Conservation (phyloP, 2,329 filamentous ascomycete species). For the Blastomyces silverae region DNA sequence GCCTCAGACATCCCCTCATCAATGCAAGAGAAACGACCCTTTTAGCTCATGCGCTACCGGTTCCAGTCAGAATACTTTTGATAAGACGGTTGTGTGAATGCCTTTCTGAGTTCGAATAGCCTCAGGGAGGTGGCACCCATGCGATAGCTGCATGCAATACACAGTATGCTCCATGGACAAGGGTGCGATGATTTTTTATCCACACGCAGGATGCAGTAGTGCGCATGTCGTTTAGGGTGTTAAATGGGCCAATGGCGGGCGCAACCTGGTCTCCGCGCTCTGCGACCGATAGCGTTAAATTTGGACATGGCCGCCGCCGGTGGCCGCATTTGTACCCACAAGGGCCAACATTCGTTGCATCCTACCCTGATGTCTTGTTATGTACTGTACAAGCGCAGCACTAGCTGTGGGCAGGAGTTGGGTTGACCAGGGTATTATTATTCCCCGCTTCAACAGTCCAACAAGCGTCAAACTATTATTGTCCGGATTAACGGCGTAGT, state of each 20-base stretch:
- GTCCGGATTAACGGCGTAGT: too few relatives aligned
- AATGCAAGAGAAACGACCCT: not conserved
- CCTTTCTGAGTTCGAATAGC: not conserved
- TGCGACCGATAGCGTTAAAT: not conserved
- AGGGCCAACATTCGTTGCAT: not conserved
- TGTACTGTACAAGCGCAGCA: too few relatives aligned
- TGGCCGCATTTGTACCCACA: not conserved
- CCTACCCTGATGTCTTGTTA: not conserved
- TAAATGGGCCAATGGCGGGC: not conserved
- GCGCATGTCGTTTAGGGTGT: slow-evolving; percentile 3
- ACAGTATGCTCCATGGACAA: not conserved
- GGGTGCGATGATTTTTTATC: not conserved
- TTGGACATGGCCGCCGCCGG: not conserved
- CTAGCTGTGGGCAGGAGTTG: too few relatives aligned
- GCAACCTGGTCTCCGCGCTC: not conserved
- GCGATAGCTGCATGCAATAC: not conserved
- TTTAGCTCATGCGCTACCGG: not conserved
- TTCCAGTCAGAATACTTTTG: not conserved
- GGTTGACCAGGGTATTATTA: too few relatives aligned
- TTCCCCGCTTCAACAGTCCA: too few relatives aligned
- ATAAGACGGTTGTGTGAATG: not conserved
- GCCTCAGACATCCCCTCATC: not conserved
- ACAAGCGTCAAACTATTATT: too few relatives aligned
- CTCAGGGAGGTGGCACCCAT: not conserved
- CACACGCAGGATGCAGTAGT: not conserved